Percentiles rank a stretch among this genome's conserved stretches.
These are phyloP conservation scores for Lipomyces sp. DNA, from an alignment of 805 yeast genomes.

Conservation along the genomic window DNA sequence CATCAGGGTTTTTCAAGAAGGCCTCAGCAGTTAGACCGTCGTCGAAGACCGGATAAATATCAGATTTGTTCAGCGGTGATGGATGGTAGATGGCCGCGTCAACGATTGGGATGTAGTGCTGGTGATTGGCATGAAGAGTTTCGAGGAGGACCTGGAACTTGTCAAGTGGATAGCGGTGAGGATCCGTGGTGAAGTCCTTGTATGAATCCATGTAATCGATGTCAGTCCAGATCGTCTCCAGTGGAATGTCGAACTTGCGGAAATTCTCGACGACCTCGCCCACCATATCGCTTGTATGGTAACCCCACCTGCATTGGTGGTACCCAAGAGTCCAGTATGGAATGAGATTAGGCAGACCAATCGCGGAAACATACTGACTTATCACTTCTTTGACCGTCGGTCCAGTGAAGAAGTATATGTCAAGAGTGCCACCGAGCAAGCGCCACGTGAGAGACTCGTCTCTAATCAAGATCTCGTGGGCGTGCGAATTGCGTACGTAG, in stretches of 20 bases:
- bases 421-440: conserved; percentile 44
- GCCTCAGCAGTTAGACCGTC: conserved; percentile 17
- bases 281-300: conserved; percentile 76
- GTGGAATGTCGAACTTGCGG: conserved; percentile 69
- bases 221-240: conserved; percentile 82
- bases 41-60: conserved; percentile 15
- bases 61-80: conserved; percentile 15
- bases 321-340: conserved; percentile 74
- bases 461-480: conserved; percentile 44
- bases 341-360: conserved; percentile 69
- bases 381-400: conserved; percentile 56
- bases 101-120: conserved; percentile 25
- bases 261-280: conserved; percentile 60
- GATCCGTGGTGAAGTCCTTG: conserved; percentile 81
- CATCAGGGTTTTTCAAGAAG: conserved; percentile 28
- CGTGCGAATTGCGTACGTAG: conserved; percentile 45
- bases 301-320: conserved; percentile 89
- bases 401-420: conserved; percentile 42
- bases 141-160: conserved; percentile 60
- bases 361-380: conserved; percentile 58
- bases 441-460: conserved; percentile 44
- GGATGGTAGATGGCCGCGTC: conserved; percentile 26
- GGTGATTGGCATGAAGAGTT: conserved; percentile 61
- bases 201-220: conserved; percentile 76
- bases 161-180: conserved; percentile 65